Conservation (phyloP, 495 filamentous ascomycete species). For the Bryoglossum gracile region DNA sequence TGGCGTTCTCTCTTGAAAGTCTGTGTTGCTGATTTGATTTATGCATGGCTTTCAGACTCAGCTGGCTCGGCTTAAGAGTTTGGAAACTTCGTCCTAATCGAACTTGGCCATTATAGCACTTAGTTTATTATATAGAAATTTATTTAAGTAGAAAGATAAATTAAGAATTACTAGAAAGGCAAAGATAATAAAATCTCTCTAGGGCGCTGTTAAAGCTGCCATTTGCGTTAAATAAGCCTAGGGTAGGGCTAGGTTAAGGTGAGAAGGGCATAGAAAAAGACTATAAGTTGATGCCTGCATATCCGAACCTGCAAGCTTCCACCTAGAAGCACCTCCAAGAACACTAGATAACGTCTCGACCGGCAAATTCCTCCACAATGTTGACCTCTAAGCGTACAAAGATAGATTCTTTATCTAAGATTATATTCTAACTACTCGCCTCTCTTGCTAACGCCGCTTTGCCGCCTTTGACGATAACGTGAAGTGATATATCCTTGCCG, state of each 20-base stretch:
- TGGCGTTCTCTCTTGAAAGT: no score
- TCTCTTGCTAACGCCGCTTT: not conserved
- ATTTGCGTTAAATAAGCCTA: not conserved
- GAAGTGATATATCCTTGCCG: slow-evolving; percentile 2
- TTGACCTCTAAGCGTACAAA: slow-evolving; percentile 3
- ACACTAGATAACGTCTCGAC: slow-evolving; percentile 2
- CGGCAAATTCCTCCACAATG: slow-evolving; percentile 2
- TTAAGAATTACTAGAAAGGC: no score
- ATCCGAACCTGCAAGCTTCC: not conserved
- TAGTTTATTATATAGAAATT: no score
- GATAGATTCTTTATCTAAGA: not conserved
- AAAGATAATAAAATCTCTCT: no score
- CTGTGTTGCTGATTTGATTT: no score
- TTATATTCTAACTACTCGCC: not conserved
- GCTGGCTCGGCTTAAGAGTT: no score
- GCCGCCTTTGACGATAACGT: not conserved
- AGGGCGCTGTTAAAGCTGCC: not conserved
- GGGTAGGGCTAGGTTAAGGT: not conserved
- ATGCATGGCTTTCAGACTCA: no score
- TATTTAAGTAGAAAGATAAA: no score
- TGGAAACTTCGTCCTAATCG: no score
- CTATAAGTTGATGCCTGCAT: not conserved
- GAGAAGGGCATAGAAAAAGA: not conserved
- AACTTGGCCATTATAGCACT: no score
- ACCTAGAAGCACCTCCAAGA: not conserved